Evolutionary conservation across 345 rosid genomes (phyloP), one percentile per base, ranked within the genome.

Genomic region (Euphorbia peplus): DNA sequence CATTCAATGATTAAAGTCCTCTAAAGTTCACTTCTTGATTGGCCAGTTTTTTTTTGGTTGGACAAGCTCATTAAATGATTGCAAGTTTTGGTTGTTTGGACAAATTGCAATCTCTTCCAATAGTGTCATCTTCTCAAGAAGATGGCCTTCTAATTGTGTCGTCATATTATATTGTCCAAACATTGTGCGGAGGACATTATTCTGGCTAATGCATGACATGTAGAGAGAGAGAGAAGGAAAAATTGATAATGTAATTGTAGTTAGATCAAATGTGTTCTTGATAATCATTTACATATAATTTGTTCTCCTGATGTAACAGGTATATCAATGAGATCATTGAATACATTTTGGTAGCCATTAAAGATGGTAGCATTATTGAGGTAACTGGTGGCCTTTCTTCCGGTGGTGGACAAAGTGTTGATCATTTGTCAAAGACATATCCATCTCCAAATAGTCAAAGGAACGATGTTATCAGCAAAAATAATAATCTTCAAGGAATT

Each of bases 291-390:
- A 48, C 35, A 39, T 51, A 19, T 68, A 21, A 48, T 51, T 9
- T 32, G 30, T 4, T 28, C 21, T 28, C 30, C 16, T n/a, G n/a
- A 32, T 41, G 68, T 59, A 58, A 13, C 89, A 95, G 99, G 86
- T 86, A 81, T 80, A 81, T 95, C 81, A 95, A 95, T 80, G 92
- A 95, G 82, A 73, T 92, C 76, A 82, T 95, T 81, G 97, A 90
- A 80, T 67, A 67, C 46, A 5, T 90, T 74, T 76, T 88, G 79
- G 86, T 88, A 78, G 68, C 85, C 60, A 75, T 87, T 59, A 80
- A 74, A 71, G 91, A 79, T 60, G 83, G 75, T 73, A 57, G 68
- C 29, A 48, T 46, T 55, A 84, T 82, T 66, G 81, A 80, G 52
- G 73, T 75, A 41, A 76, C 80, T 46, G 70, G 70, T 77, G 84